phyloP scores from a whole-genome alignment of 169 alveolate genomes.

The Cryptosporidium sp. region DNA sequence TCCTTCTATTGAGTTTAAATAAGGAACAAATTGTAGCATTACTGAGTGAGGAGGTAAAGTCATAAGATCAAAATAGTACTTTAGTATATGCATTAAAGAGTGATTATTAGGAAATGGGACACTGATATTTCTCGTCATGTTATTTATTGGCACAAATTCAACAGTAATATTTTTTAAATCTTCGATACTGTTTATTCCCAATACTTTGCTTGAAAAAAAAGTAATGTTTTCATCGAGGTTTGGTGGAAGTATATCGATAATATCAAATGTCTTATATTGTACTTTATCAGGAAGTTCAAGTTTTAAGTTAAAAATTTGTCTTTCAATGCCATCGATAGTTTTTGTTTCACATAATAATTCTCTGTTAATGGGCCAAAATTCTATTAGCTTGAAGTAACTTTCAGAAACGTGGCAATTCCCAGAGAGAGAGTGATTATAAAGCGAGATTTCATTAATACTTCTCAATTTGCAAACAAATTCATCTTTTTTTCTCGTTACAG shows the following conservation, averaged over 20 bases:
- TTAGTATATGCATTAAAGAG: conserved; percentile 18
- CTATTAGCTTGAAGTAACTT: conserved; percentile 18
- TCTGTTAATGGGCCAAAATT: neutral
- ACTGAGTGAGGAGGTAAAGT: conserved; percentile 29
- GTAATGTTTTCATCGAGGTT: neutral
- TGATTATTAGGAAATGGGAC: conserved; percentile 50
- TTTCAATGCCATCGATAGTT: neutral
- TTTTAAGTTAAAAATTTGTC: conserved; percentile 16
- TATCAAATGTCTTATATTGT: conserved; percentile 33
- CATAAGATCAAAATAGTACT: conserved; percentile 38
- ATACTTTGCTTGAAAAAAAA: conserved; percentile 34
- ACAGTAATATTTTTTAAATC: conserved; percentile 5
- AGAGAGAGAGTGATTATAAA: neutral
- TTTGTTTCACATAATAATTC: conserved; percentile 22
- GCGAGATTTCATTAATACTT: neutral
- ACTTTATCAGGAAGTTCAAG: neutral
- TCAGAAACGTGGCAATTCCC: conserved; percentile 61
- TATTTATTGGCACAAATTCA: conserved; percentile 12
- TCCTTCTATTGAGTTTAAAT: conserved; percentile 5
- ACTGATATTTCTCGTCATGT: neutral
- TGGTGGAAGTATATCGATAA: conserved; percentile 61
- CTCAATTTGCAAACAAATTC: neutral
- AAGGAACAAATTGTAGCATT: conserved; percentile 61
- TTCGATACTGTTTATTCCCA: conserved; percentile 8
- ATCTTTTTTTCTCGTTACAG: neutral